Evolutionary conservation across 768 basidiomycete species (phyloP).

Genomic region (Termitomyces sp.): DNA sequence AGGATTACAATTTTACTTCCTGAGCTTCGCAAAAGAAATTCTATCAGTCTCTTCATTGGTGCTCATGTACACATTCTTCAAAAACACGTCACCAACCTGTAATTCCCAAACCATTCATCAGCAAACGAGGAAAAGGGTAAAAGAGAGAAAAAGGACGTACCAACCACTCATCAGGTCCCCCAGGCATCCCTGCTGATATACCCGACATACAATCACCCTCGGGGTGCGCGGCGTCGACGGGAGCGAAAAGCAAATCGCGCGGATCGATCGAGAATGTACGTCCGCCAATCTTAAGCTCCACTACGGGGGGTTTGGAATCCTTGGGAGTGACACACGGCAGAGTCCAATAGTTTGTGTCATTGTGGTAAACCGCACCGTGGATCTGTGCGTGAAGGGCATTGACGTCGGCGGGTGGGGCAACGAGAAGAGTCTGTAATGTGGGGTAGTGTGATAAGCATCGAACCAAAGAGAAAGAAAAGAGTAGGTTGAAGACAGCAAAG

Average conservation of each 20-base stretch:
- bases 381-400: slow-evolving; percentile 48
- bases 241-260: slow-evolving; percentile 49
- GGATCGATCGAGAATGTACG: slow-evolving; percentile 52
- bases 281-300: slow-evolving; percentile 52
- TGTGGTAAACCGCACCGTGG: slow-evolving; percentile 46
- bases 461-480: background rate
- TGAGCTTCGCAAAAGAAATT: slow-evolving; percentile 27
- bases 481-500: no score
- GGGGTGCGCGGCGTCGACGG: slow-evolving; percentile 41
- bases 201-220: slow-evolving; percentile 54
- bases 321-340: slow-evolving; percentile 50
- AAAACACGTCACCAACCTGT: slow-evolving; percentile 34
- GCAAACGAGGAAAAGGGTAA: no score
- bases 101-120: background rate
- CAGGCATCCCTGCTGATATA: slow-evolving; percentile 48
- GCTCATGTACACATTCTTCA: slow-evolving; percentile 36
- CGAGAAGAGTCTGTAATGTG: slow-evolving; percentile 12
- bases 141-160: background rate
- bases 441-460: background rate
- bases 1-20: background rate
- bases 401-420: slow-evolving; percentile 35
- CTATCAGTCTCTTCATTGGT: slow-evolving; percentile 28
- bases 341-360: slow-evolving; percentile 38
- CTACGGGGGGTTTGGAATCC: slow-evolving; percentile 39
- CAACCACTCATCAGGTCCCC: slow-evolving; percentile 46